These are phyloP conservation scores for Phytophthora parvispora DNA, from an alignment of 352 stramenopile genomes.

Conservation along the genomic window DNA sequence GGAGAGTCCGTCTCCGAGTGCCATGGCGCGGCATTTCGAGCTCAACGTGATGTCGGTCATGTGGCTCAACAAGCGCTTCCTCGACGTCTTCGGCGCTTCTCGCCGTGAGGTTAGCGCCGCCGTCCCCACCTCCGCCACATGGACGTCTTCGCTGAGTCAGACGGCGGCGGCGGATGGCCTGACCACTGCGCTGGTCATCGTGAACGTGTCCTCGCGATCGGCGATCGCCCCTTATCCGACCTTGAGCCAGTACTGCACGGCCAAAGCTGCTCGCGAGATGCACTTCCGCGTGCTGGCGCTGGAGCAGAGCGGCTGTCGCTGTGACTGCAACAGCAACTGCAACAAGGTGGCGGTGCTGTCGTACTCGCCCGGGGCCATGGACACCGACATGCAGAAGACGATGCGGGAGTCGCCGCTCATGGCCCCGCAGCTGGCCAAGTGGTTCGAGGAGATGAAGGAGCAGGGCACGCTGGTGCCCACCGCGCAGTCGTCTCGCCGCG, in stretches of 20 bases:
- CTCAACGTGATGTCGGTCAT: slow-evolving; percentile 85
- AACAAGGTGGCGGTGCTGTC: slow-evolving; percentile 66
- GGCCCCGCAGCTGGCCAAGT: slow-evolving; percentile 37
- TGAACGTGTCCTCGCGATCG: slow-evolving; percentile 88
- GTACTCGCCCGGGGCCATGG: slow-evolving; percentile 88
- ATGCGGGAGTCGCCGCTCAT: slow-evolving; percentile 59
- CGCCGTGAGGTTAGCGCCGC: slow-evolving; percentile 32
- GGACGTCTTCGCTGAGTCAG: background rate
- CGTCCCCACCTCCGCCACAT: background rate
- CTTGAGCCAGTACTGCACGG: slow-evolving; percentile 78
- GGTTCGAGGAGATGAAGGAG: slow-evolving; percentile 65
- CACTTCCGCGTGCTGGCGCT: slow-evolving; percentile 70
- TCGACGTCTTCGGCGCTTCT: slow-evolving; percentile 60
- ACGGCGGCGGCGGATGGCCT: background rate
- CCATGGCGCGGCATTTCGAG: slow-evolving; percentile 66
- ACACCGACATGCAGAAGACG: slow-evolving; percentile 82
- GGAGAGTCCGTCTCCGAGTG: slow-evolving; percentile 46
- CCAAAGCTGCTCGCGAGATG: slow-evolving; percentile 90
- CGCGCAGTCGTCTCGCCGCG: slow-evolving; percentile 60
- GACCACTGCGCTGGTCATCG: slow-evolving; percentile 48
- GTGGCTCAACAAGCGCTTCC: slow-evolving; percentile 82
- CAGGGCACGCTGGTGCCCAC: slow-evolving; percentile 61
- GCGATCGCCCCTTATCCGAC: slow-evolving; percentile 79
- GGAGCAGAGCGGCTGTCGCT: slow-evolving; percentile 49
- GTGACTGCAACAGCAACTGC: background rate